Evolutionary conservation across 1,284 basidiomycete species (phyloP).

Genomic region (Sphagnurus paluster): DNA sequence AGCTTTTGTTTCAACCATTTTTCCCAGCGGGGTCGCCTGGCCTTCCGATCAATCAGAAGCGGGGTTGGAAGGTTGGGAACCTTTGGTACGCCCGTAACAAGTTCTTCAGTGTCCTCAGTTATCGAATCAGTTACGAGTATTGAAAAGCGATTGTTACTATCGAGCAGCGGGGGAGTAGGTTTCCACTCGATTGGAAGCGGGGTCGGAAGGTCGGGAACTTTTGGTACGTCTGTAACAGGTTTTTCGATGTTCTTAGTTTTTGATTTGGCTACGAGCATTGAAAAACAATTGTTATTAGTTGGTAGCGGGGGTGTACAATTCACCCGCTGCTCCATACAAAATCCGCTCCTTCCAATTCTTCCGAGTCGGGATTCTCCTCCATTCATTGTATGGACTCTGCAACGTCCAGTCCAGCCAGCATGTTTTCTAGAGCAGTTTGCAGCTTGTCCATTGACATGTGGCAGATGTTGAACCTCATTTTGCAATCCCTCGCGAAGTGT

Average conservation of each 20-base stretch:
- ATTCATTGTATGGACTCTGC: not conserved
- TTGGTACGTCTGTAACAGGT: not conserved
- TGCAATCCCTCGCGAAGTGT: not conserved
- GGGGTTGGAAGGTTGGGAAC: not conserved
- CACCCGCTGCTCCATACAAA: not conserved
- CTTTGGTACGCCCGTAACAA: not conserved
- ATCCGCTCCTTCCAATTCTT: not conserved
- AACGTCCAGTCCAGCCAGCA: not conserved
- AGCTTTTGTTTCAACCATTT: too few relatives aligned
- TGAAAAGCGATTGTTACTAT: not conserved
- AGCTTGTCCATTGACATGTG: not conserved
- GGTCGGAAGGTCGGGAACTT: not conserved
- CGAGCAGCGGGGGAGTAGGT: too few relatives aligned
- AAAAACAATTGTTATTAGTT: not conserved
- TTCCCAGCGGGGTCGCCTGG: not conserved
- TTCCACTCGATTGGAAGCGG: not conserved
- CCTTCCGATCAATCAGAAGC: not conserved
- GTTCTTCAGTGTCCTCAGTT: not conserved
- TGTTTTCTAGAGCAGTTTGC: not conserved
- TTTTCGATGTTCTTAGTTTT: not conserved
- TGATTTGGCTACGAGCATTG: not conserved
- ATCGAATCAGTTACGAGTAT: not conserved
- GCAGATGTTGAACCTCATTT: not conserved
- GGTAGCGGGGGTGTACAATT: not conserved
- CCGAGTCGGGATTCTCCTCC: not conserved